Evolutionary conservation across 805 yeast genomes (phyloP), one percentile per base, ranked within the genome.

Genomic region (Ogataea methylovora): DNA sequence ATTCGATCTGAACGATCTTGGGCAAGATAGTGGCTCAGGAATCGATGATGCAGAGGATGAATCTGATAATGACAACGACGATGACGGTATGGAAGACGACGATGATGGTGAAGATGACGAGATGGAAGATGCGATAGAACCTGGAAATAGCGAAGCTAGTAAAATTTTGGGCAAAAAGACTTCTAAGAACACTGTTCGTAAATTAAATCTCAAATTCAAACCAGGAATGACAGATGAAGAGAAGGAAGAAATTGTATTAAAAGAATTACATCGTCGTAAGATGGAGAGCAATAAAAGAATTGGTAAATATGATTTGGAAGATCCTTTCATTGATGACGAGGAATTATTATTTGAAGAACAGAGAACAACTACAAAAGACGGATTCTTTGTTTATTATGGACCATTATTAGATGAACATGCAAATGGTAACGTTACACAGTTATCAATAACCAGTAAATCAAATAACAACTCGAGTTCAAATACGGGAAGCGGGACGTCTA

Each of bases 311-410:
- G 98, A 92, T 54, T 67, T 75, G 32, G 79, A 84, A 40, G 99
- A 92, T 57, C 98, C 97, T 2, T 92, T 92, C 51, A 92, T 92
- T 38, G 99, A 92, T 60, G 98, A 92, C 58, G 73, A 85, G 12
- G 99, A 92, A 58, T 63, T 87, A 46, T 72, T 76, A 37, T 83
- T 92, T 83, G 98, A 92, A 58, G 96, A 88, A 55, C 94, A 84
- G 49, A 78, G 94, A 8, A 88, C 90, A 2, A 78, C 90, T 1
- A 87, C 96, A 1, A 83, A 83, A 44, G 97, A 92, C 51, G 98
- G 97, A 2, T 92, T 88, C 54, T 92, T 90, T 46, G 96, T 92
- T 0, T 92, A 79, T 57, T 84, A 87, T 65, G 99, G 99, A 0
- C 94, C 95, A 3, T 62, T 90, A 39, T 76, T 81, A 20, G 88